phyloP scores from a whole-genome alignment of 2,329 filamentous ascomycete genomes.

The Verticillium nonalfalfae region DNA sequence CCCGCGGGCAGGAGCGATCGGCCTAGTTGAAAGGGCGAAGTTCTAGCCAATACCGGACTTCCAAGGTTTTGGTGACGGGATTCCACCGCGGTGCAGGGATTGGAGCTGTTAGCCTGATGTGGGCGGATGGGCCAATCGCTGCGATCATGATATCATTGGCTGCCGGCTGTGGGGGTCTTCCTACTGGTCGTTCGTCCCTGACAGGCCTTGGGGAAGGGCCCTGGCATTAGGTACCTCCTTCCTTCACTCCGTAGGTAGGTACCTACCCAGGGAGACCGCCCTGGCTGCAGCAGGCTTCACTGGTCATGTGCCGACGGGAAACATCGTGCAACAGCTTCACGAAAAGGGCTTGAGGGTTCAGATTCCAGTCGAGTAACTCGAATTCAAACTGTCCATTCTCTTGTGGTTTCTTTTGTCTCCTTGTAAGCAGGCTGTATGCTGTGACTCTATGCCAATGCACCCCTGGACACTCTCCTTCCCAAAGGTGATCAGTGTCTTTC shows the following conservation, averaged over 20 bases:
- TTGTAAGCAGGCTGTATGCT: no score
- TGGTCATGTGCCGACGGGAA: not conserved
- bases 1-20: not conserved
- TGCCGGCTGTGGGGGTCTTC: not conserved
- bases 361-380: not conserved
- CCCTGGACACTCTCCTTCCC: not conserved
- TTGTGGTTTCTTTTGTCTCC: not conserved
- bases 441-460: not conserved
- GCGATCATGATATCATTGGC: constrained; percentile 8
- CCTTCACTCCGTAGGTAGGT: no score
- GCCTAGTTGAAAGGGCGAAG: not conserved
- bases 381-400: not conserved
- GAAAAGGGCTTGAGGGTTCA: no score
- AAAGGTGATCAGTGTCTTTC: not conserved
- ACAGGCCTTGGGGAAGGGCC: not conserved
- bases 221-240: not conserved
- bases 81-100: constrained; percentile 8
- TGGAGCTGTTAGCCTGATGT: constrained; percentile 6
- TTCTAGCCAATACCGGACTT: constrained; percentile 1
- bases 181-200: not conserved
- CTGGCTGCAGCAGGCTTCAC: not conserved
- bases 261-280: not conserved
- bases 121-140: not conserved
- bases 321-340: not conserved
- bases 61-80: constrained; percentile 9